Base-by-base conservation (phyloP, 2,329 filamentous ascomycete genomes). In the Curvularia verruculosa region DNA sequence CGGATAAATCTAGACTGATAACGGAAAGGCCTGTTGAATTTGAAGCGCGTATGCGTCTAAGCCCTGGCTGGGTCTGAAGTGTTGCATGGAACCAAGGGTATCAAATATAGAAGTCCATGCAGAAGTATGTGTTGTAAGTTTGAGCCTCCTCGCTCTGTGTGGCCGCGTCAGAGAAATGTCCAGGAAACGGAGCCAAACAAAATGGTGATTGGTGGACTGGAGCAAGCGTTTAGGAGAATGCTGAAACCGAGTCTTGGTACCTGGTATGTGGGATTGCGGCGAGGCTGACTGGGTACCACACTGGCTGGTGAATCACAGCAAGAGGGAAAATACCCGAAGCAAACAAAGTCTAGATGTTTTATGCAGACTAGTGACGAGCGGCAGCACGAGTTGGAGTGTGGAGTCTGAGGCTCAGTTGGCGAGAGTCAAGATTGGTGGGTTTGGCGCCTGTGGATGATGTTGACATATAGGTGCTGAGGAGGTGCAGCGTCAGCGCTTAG, bases 401-500 rank as follows among this genome's bases (percentile, higher is more conserved):
- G 58, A 51, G 65, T 60, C 53, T 52, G 52, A 56, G 62, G 53
- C 56, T 58, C 58, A 50, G 61, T 47, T 50, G 52, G 43, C 43
- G 56, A 47, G 12, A 59, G 53, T 23, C 58, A 63, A 66, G 69
- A 74, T 72, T 75, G 71, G 72, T 61, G 60, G 55, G 58, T 58
- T 73, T 74, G 67, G 66, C 67, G 67, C 66, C 61, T 59, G 69
- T 64, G 60, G 59, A 59, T 60, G 63, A 64, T 60, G 68, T 54
- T 61, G 60, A 51, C 45, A 53, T 58, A 61, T 61, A 65, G 63
- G 49, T 59, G 62, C 52, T 58, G 60, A 65, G 55, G 64, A 58
- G 57, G 68, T 58, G 62, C 56, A 65, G 69, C 60, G 69, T 66
- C 61, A 64, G 73, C 72, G 73, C 72, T 70, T 75, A 73, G 63